Conservation (phyloP, 2,329 filamentous ascomycete species). For the Aspergillus sojae region DNA sequence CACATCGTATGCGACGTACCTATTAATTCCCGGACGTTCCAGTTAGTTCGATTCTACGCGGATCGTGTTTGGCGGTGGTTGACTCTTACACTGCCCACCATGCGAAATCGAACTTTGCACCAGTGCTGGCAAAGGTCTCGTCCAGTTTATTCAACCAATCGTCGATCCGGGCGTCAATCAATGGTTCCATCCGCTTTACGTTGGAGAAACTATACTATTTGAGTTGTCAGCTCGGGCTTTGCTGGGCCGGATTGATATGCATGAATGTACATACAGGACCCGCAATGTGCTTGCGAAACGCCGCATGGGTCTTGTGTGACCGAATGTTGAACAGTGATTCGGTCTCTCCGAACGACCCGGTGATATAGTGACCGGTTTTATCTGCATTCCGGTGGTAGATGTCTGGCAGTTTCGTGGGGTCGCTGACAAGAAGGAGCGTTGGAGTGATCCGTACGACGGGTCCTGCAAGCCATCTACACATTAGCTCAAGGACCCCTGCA, state of each 20-base stretch:
- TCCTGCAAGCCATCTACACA: constrained; percentile 34
- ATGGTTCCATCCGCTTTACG: constrained; percentile 61
- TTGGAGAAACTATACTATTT: constrained; percentile 56
- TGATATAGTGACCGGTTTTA: constrained; percentile 63
- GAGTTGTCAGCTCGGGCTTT: constrained; percentile 5
- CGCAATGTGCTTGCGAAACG: constrained; percentile 58
- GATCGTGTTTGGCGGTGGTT: not conserved
- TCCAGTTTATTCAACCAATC: constrained; percentile 56
- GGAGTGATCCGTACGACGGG: constrained; percentile 58
- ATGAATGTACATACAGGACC: constrained; percentile 40
- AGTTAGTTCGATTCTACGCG: not conserved
- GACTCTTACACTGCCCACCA: constrained; percentile 54
- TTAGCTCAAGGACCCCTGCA: not conserved
- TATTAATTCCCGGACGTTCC: constrained; percentile 10
- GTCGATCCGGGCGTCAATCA: constrained; percentile 55
- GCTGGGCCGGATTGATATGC: not conserved
- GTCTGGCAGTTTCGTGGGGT: constrained; percentile 57
- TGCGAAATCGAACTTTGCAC: constrained; percentile 56
- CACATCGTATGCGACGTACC: constrained; percentile 60
- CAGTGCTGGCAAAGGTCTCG: constrained; percentile 48
- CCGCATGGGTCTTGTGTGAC: constrained; percentile 53
- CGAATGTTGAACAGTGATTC: constrained; percentile 63
- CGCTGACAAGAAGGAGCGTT: constrained; percentile 56
- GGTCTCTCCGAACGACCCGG: constrained; percentile 58
- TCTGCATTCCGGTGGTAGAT: constrained; percentile 60